Evolutionary conservation across 495 filamentous ascomycete genomes (phyloP).

Genomic region (Platismatia glauca): DNA sequence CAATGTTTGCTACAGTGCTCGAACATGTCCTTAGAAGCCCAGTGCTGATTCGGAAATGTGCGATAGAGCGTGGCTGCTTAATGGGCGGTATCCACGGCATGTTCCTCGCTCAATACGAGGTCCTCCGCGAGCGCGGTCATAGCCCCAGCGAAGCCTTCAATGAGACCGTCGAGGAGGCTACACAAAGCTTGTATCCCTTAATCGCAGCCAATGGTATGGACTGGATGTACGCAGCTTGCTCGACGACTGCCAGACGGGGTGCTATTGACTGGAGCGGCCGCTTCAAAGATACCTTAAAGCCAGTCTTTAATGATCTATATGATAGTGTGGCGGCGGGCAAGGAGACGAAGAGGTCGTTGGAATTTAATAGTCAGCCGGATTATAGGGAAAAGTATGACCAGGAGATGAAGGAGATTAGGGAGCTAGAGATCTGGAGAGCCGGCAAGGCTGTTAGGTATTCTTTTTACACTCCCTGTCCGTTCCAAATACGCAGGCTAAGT

Average conservation of each 20-base stretch:
- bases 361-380: conserved; percentile 69
- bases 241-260: conserved; percentile 89
- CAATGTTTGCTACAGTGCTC: too few species aligned
- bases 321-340: conserved; percentile 76
- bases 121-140: conserved; percentile 78
- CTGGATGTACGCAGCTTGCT: conserved; percentile 99
- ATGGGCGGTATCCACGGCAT: conserved; percentile 99
- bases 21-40: too few species aligned
- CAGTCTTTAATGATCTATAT: conserved; percentile 95
- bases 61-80: conserved; percentile 83
- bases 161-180: conserved; percentile 99
- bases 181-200: conserved; percentile 92
- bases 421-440: conserved; percentile 96
- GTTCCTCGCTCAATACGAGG: conserved; percentile 99
- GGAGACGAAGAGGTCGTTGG: conserved; percentile 84
- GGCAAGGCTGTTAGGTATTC: conserved; percentile 78
- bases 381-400: conserved; percentile 93
- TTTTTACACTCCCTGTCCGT: too few species aligned
- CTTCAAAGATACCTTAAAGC: conserved; percentile 97
- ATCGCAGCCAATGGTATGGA: conserved; percentile 97
- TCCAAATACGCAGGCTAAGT: too few species aligned
- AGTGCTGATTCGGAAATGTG: too few species aligned
- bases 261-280: conserved; percentile 94
- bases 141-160: conserved; percentile 90
- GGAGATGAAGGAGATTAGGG: conserved; percentile 93